Conservation (phyloP, 78 protist species). For the Emiliania huxleyi region DNA sequence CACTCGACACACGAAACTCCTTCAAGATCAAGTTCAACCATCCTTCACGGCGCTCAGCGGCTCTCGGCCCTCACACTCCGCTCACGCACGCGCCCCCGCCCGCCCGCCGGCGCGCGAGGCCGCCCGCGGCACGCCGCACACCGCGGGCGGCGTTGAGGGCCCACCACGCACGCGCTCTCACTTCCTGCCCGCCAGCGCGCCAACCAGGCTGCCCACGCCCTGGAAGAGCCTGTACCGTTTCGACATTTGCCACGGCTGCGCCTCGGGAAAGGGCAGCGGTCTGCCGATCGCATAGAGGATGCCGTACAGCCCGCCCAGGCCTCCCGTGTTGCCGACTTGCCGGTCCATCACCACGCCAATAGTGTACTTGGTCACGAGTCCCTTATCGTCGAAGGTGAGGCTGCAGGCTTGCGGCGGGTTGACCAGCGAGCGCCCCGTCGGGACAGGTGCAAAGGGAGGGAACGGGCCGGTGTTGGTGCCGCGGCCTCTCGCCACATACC, state of each 20-base stretch:
- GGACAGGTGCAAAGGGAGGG: not conserved
- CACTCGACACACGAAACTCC: no score
- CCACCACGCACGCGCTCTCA: no score
- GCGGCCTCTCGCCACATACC: not conserved
- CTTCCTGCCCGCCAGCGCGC: not conserved
- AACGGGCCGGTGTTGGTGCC: not conserved
- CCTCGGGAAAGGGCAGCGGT: slow-evolving; percentile 37
- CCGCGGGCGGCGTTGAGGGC: no score
- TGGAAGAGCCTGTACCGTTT: not conserved
- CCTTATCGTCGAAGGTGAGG: not conserved
- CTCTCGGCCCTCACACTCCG: no score
- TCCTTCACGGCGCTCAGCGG: no score
- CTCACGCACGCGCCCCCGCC: no score
- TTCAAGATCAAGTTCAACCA: no score
- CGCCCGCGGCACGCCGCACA: no score
- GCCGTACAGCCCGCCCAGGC: slow-evolving; percentile 30
- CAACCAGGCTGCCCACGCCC: not conserved
- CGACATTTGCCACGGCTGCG: not conserved
- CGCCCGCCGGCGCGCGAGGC: no score
- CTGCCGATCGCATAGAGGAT: not conserved
- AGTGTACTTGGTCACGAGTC: not conserved
- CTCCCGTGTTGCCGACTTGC: slow-evolving; percentile 13
- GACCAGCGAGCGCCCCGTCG: not conserved
- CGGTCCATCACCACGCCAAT: not conserved
- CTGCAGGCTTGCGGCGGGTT: not conserved